phyloP scores from a whole-genome alignment of 345 rosid genomes.

The Gossypium thurberi region DNA sequence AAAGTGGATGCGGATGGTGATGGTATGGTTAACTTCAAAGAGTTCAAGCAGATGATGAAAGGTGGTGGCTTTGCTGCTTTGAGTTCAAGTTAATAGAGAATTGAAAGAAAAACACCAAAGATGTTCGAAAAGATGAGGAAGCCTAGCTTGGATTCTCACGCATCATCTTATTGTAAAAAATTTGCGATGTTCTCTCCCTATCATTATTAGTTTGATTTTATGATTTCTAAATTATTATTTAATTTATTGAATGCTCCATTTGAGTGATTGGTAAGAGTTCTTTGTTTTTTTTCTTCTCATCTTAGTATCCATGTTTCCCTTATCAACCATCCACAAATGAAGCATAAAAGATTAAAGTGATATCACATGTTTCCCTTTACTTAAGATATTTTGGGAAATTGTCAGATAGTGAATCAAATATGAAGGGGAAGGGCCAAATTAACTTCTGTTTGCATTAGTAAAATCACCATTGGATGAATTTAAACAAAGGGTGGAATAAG shows the following conservation, averaged over 20 bases:
- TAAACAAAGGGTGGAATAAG: not conserved
- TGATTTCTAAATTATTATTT: not conserved
- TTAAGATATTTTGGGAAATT: no score
- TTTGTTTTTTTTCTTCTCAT: no score
- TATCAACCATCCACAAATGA: no score
- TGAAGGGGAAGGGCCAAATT: not conserved
- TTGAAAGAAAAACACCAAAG: not conserved
- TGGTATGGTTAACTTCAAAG: conserved; percentile 78
- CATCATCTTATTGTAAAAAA: not conserved
- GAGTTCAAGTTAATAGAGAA: conserved; percentile 24
- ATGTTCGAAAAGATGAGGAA: not conserved
- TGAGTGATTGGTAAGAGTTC: no score
- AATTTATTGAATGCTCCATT: no score
- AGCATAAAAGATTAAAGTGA: no score
- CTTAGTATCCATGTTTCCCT: no score
- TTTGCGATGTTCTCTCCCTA: not conserved
- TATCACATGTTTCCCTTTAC: no score
- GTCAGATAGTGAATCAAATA: not conserved
- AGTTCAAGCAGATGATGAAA: conserved; percentile 93
- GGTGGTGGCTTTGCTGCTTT: conserved; percentile 89
- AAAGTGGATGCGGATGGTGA: conserved; percentile 94
- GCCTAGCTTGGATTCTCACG: not conserved
- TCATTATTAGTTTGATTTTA: not conserved
- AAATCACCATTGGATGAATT: not conserved
- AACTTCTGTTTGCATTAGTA: not conserved